phyloP scores from a whole-genome alignment of 2,329 filamentous ascomycete genomes.

The Gliomastix tumulicola region DNA sequence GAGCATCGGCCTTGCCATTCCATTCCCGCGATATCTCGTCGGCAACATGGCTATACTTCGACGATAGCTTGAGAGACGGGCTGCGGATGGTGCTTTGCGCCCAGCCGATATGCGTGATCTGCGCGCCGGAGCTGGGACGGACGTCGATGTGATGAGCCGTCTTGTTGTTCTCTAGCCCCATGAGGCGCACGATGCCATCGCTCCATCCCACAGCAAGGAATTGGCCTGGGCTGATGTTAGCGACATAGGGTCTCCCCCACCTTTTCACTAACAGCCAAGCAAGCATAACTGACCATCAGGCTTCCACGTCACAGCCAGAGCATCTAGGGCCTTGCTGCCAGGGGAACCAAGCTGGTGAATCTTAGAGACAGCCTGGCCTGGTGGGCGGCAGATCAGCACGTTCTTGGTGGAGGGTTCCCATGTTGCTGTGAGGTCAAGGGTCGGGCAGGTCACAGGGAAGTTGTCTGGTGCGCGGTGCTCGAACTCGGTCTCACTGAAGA shows the following conservation, averaged over 20 bases:
- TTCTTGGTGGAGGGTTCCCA: slow-evolving; percentile 59
- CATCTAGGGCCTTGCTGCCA: slow-evolving; percentile 30
- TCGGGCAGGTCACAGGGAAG: slow-evolving; percentile 70
- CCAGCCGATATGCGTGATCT: slow-evolving; percentile 49
- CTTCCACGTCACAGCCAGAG: slow-evolving; percentile 55
- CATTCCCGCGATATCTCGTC: no score
- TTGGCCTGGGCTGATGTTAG: slow-evolving; percentile 57
- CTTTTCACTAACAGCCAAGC: no score
- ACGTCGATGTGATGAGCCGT: slow-evolving; percentile 65
- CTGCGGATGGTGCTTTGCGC: slow-evolving; percentile 28
- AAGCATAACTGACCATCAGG: slow-evolving; percentile 51
- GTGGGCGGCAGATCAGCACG: slow-evolving; percentile 71
- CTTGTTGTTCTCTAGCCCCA: slow-evolving; percentile 76
- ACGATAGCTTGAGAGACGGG: no score
- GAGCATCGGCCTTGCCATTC: no score
- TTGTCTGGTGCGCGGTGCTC: slow-evolving; percentile 45
- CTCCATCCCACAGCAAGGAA: slow-evolving; percentile 79
- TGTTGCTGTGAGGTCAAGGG: slow-evolving; percentile 75
- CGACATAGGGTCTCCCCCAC: no score
- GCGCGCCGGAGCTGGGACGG: slow-evolving; percentile 31
- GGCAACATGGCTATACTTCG: no score
- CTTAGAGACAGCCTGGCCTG: slow-evolving; percentile 58
- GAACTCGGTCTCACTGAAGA: slow-evolving; percentile 51
- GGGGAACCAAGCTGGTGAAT: slow-evolving; percentile 35
- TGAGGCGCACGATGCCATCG: slow-evolving; percentile 69